Evolutionary conservation across 2,329 filamentous ascomycete genomes (phyloP), one percentile per base, ranked within the genome.

Genomic region (Hawksworthiomyces lignivorus): DNA sequence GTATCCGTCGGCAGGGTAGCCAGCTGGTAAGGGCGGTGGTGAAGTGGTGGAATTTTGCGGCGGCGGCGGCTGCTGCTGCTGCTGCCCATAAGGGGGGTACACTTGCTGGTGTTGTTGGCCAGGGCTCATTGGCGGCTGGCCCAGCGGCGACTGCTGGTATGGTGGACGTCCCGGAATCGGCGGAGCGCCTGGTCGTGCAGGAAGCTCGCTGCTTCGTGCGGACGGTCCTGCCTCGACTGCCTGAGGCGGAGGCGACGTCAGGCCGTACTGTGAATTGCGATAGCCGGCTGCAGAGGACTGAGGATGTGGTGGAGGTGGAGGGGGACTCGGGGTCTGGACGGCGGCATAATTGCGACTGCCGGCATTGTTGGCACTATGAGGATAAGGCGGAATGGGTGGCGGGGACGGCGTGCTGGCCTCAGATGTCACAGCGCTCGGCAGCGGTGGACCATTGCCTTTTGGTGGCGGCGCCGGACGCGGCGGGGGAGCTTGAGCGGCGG

Each of bases 391-490:
- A 4, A 50, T 38, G 2, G 47, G 45, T 0, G 50, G 48, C 2
- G 49, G 47, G 3, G 47, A 43, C 5, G 39, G 37, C 12, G 45
- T 39, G 36, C 27, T 30, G 18, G 21, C 12, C 10, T 2, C 33
- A 2, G 32, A 5, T 1, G 31, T 11, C 2, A 10, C 31, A 18
- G 29, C 30, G 17, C 27, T n/a, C 47, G 43, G 52, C 47, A 47
- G 39, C 6, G 26, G 27, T 8, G 29, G 22, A 27, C 12, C 66
- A 54, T 61, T 54, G 9, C 59, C 60, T 40, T 81, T 80, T 1
- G 77, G 78, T 0, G 80, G 73, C 1, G 72, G 72, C 5, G 68
- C 68, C 0, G 71, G 72, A 4, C 69, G 66, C 9, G 35, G 44
- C 7, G 22, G n/a, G n/a, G n/a, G n/a, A n/a, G 36, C 14, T 24